Base-by-base conservation (phyloP, 352 stramenopile species). In the Stephanocyclus meneghinianus region DNA sequence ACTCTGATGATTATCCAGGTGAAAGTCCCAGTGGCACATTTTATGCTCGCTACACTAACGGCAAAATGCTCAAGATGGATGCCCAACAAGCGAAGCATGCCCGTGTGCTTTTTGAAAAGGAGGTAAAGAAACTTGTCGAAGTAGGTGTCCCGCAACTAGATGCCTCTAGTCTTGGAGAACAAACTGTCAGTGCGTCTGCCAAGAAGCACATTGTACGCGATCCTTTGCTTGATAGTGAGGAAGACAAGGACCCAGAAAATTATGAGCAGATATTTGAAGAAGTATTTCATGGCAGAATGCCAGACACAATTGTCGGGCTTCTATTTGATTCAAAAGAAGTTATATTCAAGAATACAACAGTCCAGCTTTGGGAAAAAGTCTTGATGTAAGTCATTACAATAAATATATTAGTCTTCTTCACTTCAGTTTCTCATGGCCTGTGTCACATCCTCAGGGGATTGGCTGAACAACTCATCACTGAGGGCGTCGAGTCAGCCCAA, bases 261-360 rank as follows among this genome's bases (percentile, higher is more conserved):
- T 75, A 72, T 71, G 76, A 83, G 51, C 47, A 53, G n/a, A 71
- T 78, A 30, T 83, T 76, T 44, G 76, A 83, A 45, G 69, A 78
- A 13, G 42, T 70, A n/a, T 83, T 48, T 29, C 42, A 78, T 45
- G 76, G 56, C n/a, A 51, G 65, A 37, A 60, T 83, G 15, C 76
- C 76, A 26, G 61, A 83, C n/a, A 21, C 30, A 15, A 51, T 83
- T 47, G 70, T 83, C 50, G 76, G 76, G 8, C 37, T 81, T 18
- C 8, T 50, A 18, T 75, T 75, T 48, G 35, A 6, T 35, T 8
- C 13, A 30, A 15, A 16, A 55, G 35, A 40, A 8, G 60, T 55
- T 55, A 32, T 10, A 30, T 40, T 37, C 35, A 67, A 67, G 18
- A 37, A 60, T 26, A 6, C 10, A 16, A 8, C n/a, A 37, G 51